These are phyloP conservation scores for Aspergillus eucalypticola DNA, from an alignment of 2,329 filamentous ascomycete genomes.

Conservation along the genomic window DNA sequence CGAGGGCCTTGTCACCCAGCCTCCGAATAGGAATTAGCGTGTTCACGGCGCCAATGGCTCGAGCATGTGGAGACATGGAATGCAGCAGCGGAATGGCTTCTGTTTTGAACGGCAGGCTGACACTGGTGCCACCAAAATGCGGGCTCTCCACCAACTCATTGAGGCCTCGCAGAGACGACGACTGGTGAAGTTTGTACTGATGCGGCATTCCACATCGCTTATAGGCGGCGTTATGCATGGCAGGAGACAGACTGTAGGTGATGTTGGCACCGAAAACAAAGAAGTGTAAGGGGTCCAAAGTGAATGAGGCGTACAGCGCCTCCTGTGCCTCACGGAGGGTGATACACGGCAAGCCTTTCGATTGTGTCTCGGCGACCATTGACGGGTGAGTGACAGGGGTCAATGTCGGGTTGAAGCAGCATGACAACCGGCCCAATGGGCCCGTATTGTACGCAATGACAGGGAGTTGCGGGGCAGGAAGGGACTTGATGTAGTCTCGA, in stretches of 20 bases:
- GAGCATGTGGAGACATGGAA: conserved; percentile 69
- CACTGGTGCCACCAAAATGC: conserved; percentile 70
- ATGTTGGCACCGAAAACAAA: conserved; percentile 74
- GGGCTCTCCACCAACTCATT: conserved; percentile 64
- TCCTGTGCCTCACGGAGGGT: conserved; percentile 65
- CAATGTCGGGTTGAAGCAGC: conserved; percentile 66
- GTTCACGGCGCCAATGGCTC: conserved; percentile 74
- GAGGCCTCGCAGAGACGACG: conserved; percentile 63
- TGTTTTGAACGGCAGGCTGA: conserved; percentile 73
- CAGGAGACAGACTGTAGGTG: conserved; percentile 71
- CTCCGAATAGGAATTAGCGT: conserved; percentile 71
- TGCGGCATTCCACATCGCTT: conserved; percentile 68
- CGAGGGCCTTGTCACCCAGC: conserved; percentile 55
- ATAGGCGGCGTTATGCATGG: conserved; percentile 74
- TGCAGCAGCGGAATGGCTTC: conserved; percentile 66
- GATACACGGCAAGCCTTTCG: conserved; percentile 51
- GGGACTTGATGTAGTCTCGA: conserved; percentile 50
- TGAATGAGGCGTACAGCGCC: conserved; percentile 66
- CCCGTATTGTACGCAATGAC: conserved; percentile 68
- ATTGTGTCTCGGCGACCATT: conserved; percentile 46
- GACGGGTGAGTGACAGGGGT: conserved; percentile 60
- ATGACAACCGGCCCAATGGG: conserved; percentile 62
- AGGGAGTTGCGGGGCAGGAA: conserved; percentile 51
- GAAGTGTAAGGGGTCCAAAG: conserved; percentile 69
- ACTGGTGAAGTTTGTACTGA: conserved; percentile 65